Evolutionary conservation across 2,329 filamentous ascomycete species (phyloP).

Genomic region (Ophiostoma australiae): DNA sequence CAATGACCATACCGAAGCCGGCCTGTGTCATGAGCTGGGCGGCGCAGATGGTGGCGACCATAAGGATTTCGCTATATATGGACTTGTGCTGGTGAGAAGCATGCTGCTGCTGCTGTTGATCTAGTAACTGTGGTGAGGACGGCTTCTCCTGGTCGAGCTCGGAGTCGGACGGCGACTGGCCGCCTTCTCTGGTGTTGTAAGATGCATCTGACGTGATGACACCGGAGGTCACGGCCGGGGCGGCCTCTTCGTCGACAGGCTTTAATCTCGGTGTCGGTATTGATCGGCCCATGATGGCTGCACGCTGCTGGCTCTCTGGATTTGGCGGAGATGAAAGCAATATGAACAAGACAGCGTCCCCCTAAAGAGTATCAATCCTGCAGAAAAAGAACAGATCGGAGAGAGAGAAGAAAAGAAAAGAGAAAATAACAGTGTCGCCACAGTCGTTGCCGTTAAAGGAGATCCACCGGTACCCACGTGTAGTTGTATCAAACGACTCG

Average conservation of each 20-base stretch:
- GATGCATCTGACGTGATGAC: background rate
- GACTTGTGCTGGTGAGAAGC: background rate
- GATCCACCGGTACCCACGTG: background rate
- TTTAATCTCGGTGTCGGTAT: background rate
- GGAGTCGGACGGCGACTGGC: background rate
- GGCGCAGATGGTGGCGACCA: conserved; percentile 23
- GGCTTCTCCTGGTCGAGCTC: background rate
- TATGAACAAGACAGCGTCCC: background rate
- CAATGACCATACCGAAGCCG: conserved; percentile 21
- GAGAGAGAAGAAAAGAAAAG: background rate
- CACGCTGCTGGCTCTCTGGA: background rate
- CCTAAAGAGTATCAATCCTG: background rate
- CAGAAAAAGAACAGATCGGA: background rate
- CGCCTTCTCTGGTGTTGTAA: background rate
- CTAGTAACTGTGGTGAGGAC: background rate
- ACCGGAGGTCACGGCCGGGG: background rate
- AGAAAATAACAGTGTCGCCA: background rate
- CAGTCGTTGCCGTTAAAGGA: background rate
- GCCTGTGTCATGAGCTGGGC: conserved; percentile 24
- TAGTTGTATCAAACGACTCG: background rate
- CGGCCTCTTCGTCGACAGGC: background rate
- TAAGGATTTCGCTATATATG: conserved; percentile 8
- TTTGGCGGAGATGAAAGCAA: too few relatives aligned
- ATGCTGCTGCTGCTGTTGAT: background rate
- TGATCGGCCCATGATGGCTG: background rate